A percentile compares a stretch with the other conserved stretches of the same genome.
phyloP scores from a whole-genome alignment of 108 stramenopile genomes.

The Skeletonema potamos region DNA sequence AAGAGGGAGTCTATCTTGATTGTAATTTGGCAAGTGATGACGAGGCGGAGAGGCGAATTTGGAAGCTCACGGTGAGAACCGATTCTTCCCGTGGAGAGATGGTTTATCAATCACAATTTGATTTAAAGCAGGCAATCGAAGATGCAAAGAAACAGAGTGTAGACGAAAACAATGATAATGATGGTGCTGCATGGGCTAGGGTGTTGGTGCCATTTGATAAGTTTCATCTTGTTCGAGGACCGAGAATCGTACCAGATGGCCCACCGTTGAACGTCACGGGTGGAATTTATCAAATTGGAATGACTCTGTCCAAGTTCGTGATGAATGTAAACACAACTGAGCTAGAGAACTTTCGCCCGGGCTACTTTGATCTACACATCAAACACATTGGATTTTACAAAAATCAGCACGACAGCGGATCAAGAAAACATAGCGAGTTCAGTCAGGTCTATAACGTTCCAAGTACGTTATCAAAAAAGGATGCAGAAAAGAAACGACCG shows the following conservation, averaged over 20 bases:
- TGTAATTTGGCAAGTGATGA: constrained; percentile 69
- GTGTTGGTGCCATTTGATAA: constrained; percentile 61
- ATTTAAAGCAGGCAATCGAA: constrained; percentile 44
- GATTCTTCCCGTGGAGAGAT: constrained; percentile 61
- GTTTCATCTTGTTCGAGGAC: constrained; percentile 73
- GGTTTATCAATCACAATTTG: constrained; percentile 71
- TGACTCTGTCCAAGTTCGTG: constrained; percentile 71
- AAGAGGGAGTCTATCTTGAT: constrained; percentile 63
- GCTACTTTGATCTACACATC: constrained; percentile 75
- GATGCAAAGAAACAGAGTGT: constrained; percentile 1
- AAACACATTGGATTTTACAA: constrained; percentile 65
- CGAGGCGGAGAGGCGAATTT: constrained; percentile 66
- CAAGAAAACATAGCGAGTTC: not conserved
- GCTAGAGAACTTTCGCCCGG: constrained; percentile 69
- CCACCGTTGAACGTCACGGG: constrained; percentile 55
- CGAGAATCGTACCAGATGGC: constrained; percentile 60
- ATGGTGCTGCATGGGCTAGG: constrained; percentile 43
- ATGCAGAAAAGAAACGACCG: constrained; percentile 59
- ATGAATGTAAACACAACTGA: constrained; percentile 64
- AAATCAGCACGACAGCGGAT: not conserved
- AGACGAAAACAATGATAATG: not conserved
- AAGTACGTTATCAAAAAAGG: constrained; percentile 54
- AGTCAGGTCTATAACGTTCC: constrained; percentile 5
- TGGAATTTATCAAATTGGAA: constrained; percentile 77
- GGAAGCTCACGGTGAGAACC: constrained; percentile 74